These are phyloP conservation scores for Podaxis sp. DNA, from an alignment of 768 basidiomycete species.

Conservation along the genomic window DNA sequence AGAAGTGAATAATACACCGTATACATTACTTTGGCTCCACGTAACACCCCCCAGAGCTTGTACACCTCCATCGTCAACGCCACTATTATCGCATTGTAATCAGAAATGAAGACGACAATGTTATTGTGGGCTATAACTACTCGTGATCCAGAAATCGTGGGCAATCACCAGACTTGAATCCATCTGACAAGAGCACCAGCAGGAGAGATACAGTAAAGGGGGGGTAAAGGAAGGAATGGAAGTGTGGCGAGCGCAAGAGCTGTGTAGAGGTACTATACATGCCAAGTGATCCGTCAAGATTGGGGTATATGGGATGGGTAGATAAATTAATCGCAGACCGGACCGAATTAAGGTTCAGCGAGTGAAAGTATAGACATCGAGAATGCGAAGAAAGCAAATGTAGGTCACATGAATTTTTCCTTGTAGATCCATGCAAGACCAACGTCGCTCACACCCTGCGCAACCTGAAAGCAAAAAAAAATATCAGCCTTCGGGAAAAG, in stretches of 20 bases:
- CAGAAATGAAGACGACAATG: too few species aligned
- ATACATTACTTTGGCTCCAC: too few species aligned
- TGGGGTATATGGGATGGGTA: neutral
- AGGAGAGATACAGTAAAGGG: too few species aligned
- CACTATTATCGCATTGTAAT: too few species aligned
- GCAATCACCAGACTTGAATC: too few species aligned
- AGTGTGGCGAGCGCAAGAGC: neutral
- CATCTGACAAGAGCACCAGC: too few species aligned
- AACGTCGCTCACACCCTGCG: slow-evolving; percentile 77
- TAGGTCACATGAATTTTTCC: slow-evolving; percentile 63
- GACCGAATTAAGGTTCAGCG: neutral
- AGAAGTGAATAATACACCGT: neutral
- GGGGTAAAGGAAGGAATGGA: neutral
- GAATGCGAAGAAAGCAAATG: neutral
- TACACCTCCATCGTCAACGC: too few species aligned
- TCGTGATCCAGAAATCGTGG: too few species aligned
- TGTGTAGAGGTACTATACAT: neutral
- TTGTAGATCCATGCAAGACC: slow-evolving; percentile 93
- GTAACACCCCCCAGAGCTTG: too few species aligned
- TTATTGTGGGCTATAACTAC: too few species aligned
- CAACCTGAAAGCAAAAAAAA: slow-evolving; percentile 20
- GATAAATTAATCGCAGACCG: neutral
- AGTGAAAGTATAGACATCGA: neutral
- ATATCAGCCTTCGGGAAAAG: slow-evolving; percentile 6
- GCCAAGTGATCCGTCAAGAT: neutral